Percentiles rank a stretch among this genome's conserved stretches.
These are phyloP conservation scores for Cladosporium oxysporum DNA, from an alignment of 2,329 filamentous ascomycete species.

Conservation along the genomic window DNA sequence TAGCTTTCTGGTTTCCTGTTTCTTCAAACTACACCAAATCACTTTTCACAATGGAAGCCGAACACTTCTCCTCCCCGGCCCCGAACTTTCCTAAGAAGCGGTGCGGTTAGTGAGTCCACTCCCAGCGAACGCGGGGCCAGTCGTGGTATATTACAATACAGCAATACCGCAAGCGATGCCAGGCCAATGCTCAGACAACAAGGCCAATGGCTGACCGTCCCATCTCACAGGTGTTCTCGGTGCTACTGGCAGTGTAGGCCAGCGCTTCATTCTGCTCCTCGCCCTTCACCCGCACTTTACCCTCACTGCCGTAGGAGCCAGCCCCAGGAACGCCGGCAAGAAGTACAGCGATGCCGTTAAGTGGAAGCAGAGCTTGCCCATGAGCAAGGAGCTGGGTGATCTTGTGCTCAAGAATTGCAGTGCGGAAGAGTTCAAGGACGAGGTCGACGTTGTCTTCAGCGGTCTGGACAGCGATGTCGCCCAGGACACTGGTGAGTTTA, in stretches of 20 bases:
- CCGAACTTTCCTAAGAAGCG: conserved; percentile 53
- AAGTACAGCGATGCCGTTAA: conserved; percentile 90
- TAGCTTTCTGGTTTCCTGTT: background rate
- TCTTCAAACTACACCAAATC: background rate
- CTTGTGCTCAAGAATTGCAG: conserved; percentile 84
- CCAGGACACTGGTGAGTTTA: conserved; percentile 74
- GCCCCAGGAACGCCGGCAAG: conserved; percentile 85
- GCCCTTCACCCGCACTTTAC: conserved; percentile 83
- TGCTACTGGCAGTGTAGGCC: conserved; percentile 90
- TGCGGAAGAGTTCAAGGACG: conserved; percentile 80
- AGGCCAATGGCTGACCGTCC: conserved; percentile 14
- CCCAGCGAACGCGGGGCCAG: conserved; percentile 33
- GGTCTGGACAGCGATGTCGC: conserved; percentile 92
- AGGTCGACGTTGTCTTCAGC: conserved; percentile 83
- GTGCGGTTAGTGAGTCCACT: conserved; percentile 48
- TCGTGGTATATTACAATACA: background rate
- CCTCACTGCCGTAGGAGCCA: conserved; percentile 87
- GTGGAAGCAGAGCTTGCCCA: conserved; percentile 90
- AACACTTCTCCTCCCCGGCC: conserved; percentile 41
- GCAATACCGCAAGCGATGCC: background rate
- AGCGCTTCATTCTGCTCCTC: conserved; percentile 91
- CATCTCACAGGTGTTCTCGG: conserved; percentile 66
- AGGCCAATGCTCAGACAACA: background rate
- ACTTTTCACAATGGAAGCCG: conserved; percentile 43
- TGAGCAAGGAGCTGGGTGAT: conserved; percentile 73